phyloP scores from a whole-genome alignment of 495 filamentous ascomycete species.

The Podospora tetraspora region DNA sequence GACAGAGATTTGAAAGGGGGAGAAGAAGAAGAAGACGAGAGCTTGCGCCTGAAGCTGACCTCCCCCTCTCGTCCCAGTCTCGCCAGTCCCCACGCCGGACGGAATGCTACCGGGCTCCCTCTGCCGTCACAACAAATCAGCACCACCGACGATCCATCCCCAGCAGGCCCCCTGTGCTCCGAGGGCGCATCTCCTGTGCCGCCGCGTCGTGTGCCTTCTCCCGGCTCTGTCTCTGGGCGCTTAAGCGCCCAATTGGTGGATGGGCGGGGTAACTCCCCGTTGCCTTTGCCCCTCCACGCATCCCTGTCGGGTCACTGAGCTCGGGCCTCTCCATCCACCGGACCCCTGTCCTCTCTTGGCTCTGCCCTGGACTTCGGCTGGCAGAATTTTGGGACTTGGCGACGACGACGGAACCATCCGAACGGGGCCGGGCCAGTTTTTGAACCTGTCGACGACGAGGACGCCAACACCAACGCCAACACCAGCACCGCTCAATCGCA shows the following conservation, averaged over 20 bases:
- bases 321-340: constrained; percentile 1
- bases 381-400: constrained; percentile 7
- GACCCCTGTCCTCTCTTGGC: not conserved
- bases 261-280: constrained; percentile 2
- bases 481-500: not conserved
- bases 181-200: not conserved
- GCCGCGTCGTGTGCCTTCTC: not conserved
- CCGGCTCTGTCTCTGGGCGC: not conserved
- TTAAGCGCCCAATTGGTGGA: constrained; percentile 4
- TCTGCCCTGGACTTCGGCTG: not conserved
- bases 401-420: constrained; percentile 13
- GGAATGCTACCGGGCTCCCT: not conserved
- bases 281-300: not conserved
- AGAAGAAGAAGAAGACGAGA: not conserved
- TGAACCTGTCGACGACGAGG: not conserved
- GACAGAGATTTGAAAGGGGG: not conserved
- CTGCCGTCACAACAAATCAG: not conserved
- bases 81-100: not conserved
- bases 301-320: not conserved
- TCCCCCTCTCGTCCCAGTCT: not conserved
- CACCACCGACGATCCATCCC: not conserved
- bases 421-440: not conserved
- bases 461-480: not conserved
- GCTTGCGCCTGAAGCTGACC: not conserved
- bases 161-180: not conserved